Percentiles rank a stretch among this genome's conserved stretches.
phyloP scores from a whole-genome alignment of 208 protist genomes.

The Tritrichomonas musculus region DNA sequence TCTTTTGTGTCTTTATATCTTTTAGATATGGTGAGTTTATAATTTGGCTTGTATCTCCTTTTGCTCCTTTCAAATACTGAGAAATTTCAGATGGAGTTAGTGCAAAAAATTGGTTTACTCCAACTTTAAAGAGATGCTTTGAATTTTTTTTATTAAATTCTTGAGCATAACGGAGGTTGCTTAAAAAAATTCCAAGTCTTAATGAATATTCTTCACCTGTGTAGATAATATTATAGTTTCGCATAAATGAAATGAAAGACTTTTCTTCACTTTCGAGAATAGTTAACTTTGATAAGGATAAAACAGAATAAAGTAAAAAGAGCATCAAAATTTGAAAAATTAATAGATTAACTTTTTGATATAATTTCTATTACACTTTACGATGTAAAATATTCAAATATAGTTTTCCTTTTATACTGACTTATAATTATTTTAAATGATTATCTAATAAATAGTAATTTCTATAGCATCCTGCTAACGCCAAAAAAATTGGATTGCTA shows the following conservation, averaged over 20 bases:
- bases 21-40: background rate
- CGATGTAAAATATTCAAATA: too few relatives aligned
- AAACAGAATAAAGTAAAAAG: too few relatives aligned
- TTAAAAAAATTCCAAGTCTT: background rate
- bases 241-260: background rate
- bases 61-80: background rate
- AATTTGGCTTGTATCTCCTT: background rate
- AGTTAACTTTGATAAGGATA: too few relatives aligned
- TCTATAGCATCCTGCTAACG: too few relatives aligned
- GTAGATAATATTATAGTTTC: background rate
- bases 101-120: background rate
- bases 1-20: background rate
- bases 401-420: too few relatives aligned
- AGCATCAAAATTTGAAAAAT: too few relatives aligned
- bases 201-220: background rate
- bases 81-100: background rate
- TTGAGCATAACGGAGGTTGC: too few relatives aligned
- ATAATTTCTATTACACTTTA: too few relatives aligned
- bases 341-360: too few relatives aligned
- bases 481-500: too few relatives aligned
- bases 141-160: background rate
- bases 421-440: too few relatives aligned
- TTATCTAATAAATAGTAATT: too few relatives aligned
- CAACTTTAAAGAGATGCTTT: background rate
- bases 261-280: background rate